A percentile compares a stretch with the other conserved stretches of the same genome.
phyloP scores from a whole-genome alignment of 2,329 filamentous ascomycete genomes.

The Colletotrichum acutatum region DNA sequence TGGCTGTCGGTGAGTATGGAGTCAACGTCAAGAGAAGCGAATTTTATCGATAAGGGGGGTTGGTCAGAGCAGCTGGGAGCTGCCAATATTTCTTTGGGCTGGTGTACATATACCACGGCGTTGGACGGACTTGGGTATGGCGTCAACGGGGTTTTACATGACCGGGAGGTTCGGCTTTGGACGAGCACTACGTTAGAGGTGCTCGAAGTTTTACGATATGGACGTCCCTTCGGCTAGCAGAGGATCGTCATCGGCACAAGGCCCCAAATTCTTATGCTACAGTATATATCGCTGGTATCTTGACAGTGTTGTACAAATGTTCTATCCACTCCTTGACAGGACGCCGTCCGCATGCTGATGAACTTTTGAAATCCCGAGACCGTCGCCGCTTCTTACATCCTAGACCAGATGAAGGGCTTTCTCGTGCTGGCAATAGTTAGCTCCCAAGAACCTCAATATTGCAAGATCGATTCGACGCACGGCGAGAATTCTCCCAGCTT shows the following conservation, averaged over 20 bases:
- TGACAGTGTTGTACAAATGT: constrained; percentile 31
- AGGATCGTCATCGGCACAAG: constrained; percentile 23
- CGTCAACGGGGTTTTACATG: constrained; percentile 22
- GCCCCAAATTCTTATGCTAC: constrained; percentile 18
- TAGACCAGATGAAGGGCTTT: constrained; percentile 65
- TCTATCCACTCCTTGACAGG: constrained; percentile 2
- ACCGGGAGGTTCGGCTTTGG: background rate
- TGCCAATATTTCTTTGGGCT: constrained; percentile 1
- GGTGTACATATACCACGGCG: constrained; percentile 30
- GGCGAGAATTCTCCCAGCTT: constrained; percentile 92
- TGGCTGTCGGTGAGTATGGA: constrained; percentile 97
- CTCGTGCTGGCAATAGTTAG: constrained; percentile 56
- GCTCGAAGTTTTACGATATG: background rate
- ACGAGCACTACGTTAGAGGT: background rate
- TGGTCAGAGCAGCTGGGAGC: background rate
- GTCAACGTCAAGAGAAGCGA: constrained; percentile 98
- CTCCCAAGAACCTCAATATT: background rate
- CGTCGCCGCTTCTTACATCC: constrained; percentile 17
- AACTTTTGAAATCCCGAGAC: background rate
- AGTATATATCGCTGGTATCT: constrained; percentile 31
- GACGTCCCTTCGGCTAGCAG: background rate
- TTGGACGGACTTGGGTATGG: constrained; percentile 26
- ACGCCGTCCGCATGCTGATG: background rate
- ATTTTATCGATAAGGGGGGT: constrained; percentile 79
- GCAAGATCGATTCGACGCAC: constrained; percentile 64